A percentile compares a stretch with the other conserved stretches of the same genome.
These are phyloP conservation scores for Trametes elegans DNA, from an alignment of 768 basidiomycete species.

Conservation along the genomic window DNA sequence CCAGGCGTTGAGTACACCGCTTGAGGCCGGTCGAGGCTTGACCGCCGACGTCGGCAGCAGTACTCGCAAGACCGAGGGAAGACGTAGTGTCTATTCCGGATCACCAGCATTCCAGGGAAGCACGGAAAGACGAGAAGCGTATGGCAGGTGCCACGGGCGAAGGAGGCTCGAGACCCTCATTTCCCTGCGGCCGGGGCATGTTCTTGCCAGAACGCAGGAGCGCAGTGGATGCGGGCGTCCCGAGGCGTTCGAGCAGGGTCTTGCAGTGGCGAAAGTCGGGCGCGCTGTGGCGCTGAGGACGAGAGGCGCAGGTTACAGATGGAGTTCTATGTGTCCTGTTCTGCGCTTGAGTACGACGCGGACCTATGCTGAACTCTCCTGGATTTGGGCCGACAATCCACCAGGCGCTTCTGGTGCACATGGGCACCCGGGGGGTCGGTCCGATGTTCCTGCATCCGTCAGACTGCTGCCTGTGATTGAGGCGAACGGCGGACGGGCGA, in stretches of 20 bases:
- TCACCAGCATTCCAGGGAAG: slow-evolving; percentile 13
- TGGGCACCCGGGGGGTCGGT: too few relatives aligned
- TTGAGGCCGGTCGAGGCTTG: background rate
- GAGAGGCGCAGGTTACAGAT: too few relatives aligned
- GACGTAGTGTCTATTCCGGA: slow-evolving; percentile 1
- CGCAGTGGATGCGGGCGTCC: background rate
- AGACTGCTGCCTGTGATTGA: too few relatives aligned
- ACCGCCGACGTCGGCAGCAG: slow-evolving; percentile 11
- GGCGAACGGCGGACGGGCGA: too few relatives aligned
- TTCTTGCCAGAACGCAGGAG: background rate
- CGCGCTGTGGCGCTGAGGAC: too few relatives aligned
- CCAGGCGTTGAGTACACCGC: slow-evolving; percentile 2
- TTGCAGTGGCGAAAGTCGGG: too few relatives aligned
- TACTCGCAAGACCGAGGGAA: background rate
- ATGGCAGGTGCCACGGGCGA: background rate
- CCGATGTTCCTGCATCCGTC: too few relatives aligned
- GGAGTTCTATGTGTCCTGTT: too few relatives aligned
- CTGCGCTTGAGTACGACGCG: too few relatives aligned
- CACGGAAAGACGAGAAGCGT: background rate
- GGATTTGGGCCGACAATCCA: too few relatives aligned
- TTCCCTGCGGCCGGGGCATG: background rate
- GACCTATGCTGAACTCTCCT: too few relatives aligned
- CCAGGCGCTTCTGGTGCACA: too few relatives aligned
- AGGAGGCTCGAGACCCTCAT: background rate
- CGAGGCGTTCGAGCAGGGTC: background rate